Conservation (phyloP, 192 early-diverging fungal genomes). For the Spinellus fusiger region DNA sequence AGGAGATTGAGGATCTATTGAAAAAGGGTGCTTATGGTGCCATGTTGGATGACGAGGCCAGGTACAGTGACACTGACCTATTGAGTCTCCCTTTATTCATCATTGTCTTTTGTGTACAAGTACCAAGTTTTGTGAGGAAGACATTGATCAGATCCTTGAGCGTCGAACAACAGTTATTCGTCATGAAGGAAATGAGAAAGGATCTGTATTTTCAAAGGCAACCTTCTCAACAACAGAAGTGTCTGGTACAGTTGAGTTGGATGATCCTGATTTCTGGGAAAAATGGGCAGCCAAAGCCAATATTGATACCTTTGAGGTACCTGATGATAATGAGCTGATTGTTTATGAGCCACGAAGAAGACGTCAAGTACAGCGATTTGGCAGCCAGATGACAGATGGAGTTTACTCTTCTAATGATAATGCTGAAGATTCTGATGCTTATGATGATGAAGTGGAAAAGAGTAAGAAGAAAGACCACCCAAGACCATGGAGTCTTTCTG, state of each 20-base stretch:
- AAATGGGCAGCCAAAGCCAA: conserved; percentile 77
- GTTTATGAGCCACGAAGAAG: conserved; percentile 62
- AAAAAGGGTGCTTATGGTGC: conserved; percentile 90
- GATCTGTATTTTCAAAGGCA: conserved; percentile 85
- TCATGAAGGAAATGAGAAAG: conserved; percentile 62
- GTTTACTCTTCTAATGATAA: conserved; percentile 39
- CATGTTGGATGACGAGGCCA: conserved; percentile 75
- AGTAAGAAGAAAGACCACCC: conserved; percentile 32
- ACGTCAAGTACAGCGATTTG: conserved; percentile 54
- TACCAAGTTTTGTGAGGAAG: conserved; percentile 76
- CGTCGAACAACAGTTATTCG: conserved; percentile 71
- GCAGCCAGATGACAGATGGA: conserved; percentile 32
- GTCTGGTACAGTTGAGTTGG: conserved; percentile 58
- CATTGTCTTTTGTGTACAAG: conserved; percentile 16
- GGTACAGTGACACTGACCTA: conserved; percentile 5
- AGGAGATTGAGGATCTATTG: conserved; percentile 78
- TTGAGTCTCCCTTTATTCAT: background rate
- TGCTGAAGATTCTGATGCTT: conserved; percentile 41
- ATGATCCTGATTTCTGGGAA: conserved; percentile 89
- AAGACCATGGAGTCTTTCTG: conserved; percentile 46
- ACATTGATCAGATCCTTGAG: conserved; percentile 80
- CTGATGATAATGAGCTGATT: conserved; percentile 57
- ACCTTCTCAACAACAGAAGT: conserved; percentile 53
- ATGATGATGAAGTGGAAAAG: conserved; percentile 35
- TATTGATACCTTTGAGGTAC: conserved; percentile 51